Evolutionary conservation across 2,329 filamentous ascomycete genomes (phyloP), one percentile per base, ranked within the genome.

Genomic region (Aspergillus uvarum): DNA sequence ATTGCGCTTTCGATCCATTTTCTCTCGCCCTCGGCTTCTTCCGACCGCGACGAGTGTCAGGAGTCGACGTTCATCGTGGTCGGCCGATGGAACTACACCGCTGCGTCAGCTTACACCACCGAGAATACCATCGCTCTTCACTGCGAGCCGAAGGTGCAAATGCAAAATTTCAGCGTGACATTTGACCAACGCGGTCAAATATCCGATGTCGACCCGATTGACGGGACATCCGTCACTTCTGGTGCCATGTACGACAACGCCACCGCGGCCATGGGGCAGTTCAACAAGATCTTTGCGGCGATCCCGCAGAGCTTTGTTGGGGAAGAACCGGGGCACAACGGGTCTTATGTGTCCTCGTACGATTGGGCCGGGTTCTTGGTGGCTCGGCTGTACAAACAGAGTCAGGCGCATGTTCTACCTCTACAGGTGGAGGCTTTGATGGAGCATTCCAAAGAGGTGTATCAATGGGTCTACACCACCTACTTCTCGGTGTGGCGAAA

Each of bases 291-390:
- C 2, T 74, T 74, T 62, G 71, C 71, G 5, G 66, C 72, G 2
- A 74, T 74, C 12, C 72, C 72, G 1, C 72, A 72, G 53, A 73
- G 65, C 47, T 74, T 68, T 35, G 65, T 68, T 2, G 71, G 70
- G 19, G 70, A 72, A 38, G 65, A 67, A 2, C 63, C 66, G 3
- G 48, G 63, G 19, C 48, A 49, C n/a, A 59, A 70, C n/a, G 66
- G 68, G 8, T 65, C 64, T 1, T 70, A 70, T 44, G 63, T 72
- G 10, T 67, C 71, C 1, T 72, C 71, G 0, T 74, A 74, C 26
- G 72, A 74, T 48, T 74, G 72, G 72, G 72, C 72, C 1, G 72
- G 72, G 0, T 74, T 74, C 47, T 64, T 74, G 16, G 71, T 74
- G 35, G 69, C 71, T 6, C 70, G 71, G 14, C 59, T 74, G 4